Conservation (phyloP, 2,329 filamentous ascomycete species). For the Neoarthrinium moseri region DNA sequence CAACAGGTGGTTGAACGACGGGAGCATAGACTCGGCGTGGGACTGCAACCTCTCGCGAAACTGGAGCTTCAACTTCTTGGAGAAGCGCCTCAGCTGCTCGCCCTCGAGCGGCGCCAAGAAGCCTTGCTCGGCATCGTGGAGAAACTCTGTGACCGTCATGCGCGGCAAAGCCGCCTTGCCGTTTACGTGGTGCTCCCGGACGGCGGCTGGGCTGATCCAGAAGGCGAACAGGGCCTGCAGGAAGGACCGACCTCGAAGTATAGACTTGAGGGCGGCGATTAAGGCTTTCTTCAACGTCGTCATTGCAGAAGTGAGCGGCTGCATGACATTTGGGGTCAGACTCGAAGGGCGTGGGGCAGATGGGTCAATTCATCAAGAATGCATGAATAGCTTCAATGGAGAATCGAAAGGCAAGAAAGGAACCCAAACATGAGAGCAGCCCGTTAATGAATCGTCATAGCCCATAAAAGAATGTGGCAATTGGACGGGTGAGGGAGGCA, state of each 20-base stretch:
- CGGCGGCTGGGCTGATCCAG: conserved; percentile 44
- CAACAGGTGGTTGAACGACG: conserved; percentile 64
- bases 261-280: conserved; percentile 55
- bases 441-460: conserved; percentile 16
- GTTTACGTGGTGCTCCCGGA: conserved; percentile 26
- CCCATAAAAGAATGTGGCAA: neutral
- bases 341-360: conserved; percentile 14
- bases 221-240: conserved; percentile 56
- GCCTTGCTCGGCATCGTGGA: conserved; percentile 53
- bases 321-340: conserved; percentile 37
- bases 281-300: conserved; percentile 53
- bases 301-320: conserved; percentile 57
- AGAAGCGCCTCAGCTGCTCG: conserved; percentile 44
- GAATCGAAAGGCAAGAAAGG: neutral
- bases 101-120: conserved; percentile 48
- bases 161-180: conserved; percentile 14
- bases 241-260: conserved; percentile 58
- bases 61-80: conserved; percentile 51
- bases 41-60: conserved; percentile 51
- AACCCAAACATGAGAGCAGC: conserved; percentile 13
- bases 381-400: conserved; percentile 12
- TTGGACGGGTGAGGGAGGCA: neutral
- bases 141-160: conserved; percentile 47
- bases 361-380: conserved; percentile 16
- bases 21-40: conserved; percentile 60